A percentile compares a stretch with the other conserved stretches of the same genome.
These are phyloP conservation scores for Solanum gandarillasii DNA, from an alignment of 257 asterid species.

Conservation along the genomic window DNA sequence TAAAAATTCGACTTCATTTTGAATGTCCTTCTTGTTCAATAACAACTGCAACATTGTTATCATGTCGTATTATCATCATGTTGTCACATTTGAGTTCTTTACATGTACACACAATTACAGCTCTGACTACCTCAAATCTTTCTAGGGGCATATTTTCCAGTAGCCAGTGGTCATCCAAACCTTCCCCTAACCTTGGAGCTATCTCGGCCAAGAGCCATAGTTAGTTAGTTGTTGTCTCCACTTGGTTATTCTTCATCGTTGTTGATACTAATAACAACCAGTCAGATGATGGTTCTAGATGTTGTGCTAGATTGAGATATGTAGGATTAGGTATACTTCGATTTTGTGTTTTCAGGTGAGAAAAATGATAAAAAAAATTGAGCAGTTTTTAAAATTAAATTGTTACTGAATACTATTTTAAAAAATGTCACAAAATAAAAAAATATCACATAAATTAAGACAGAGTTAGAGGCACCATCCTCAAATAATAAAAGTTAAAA, in stretches of 20 bases:
- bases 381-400: too few relatives aligned
- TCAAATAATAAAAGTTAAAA: too few relatives aligned
- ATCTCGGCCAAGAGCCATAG: not conserved
- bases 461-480: not conserved
- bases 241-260: not conserved
- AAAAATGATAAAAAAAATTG: too few relatives aligned
- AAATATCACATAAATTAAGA: too few relatives aligned
- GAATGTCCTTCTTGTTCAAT: not conserved
- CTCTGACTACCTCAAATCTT: not conserved
- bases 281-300: not conserved
- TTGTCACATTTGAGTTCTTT: not conserved
- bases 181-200: not conserved
- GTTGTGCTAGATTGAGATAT: not conserved
- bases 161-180: not conserved
- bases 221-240: not conserved
- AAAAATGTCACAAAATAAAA: not conserved
- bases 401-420: too few relatives aligned
- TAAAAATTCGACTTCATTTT: not conserved
- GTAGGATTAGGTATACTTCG: not conserved
- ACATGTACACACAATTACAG: not conserved
- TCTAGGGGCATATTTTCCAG: not conserved
- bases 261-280: not conserved
- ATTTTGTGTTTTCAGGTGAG: not conserved
- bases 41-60: not conserved
- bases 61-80: not conserved